Base-by-base conservation (phyloP, 2,329 filamentous ascomycete species). In the Aspergillus hiratsukae region DNA sequence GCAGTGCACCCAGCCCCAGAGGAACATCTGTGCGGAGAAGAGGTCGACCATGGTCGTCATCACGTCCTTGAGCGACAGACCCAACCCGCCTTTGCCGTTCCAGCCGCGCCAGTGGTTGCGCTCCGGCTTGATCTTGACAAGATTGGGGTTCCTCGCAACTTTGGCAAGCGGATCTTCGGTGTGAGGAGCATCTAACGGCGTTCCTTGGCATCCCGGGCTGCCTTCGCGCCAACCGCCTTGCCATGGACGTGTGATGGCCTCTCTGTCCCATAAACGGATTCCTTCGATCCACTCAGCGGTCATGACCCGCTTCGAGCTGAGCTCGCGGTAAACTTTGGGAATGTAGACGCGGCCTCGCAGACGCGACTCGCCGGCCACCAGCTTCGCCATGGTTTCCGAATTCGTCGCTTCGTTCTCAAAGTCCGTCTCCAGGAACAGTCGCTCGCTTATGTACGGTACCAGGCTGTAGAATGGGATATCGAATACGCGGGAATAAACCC, bases 261-360 rank as follows among this genome's bases (percentile, higher is more conserved):
- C 86, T 72, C 95, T 95, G 67, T 97, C 93, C 91, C 92, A 96
- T 2, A 99, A 80, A 1, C 92, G 83, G 2, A 96, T 86, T 6
- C 94, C 94, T 74, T 99, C 94, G 57, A 99, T 95, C 94, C 94
- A 99, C 72, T 99, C 94, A 0, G 93, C 91, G 0, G 92, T 95
- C 79, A 99, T 87, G 50, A 99, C 86, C 40, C 94, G 83, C 69
- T 81, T 88, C 17, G 89, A 91, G 52, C 86, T 91, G 28, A 97
- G 82, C 58, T 96, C 91, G 3, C 86, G 80, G 71, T 95, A 93
- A 9, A 96, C 86, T 41, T 86, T 83, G 0, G 94, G 94, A 7
- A 99, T 87, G 71, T 97, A 97, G 2, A 97, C 92, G 31, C 91
- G 82, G 48, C 86, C 87, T 25, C 85, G 84, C 37, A 99, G 79